Evolutionary conservation across 805 yeast species (phyloP).

Genomic region (Peterozyma toletana): DNA sequence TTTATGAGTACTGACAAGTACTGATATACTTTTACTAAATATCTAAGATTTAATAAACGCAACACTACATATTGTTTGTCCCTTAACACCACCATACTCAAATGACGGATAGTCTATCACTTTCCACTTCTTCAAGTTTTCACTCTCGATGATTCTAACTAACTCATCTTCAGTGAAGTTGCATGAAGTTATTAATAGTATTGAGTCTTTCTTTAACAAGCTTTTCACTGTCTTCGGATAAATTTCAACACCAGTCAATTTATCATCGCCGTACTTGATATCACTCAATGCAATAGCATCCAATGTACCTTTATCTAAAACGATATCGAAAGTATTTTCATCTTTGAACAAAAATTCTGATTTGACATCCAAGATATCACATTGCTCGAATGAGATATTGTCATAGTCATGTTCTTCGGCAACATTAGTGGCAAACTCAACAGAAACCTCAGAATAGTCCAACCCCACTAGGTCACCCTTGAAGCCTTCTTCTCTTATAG

Average conservation of each 20-base stretch:
- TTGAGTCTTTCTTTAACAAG: slow-evolving; percentile 47
- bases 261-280: slow-evolving; percentile 33
- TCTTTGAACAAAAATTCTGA: slow-evolving; percentile 21
- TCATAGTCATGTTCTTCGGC: slow-evolving; percentile 31
- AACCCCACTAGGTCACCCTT: slow-evolving; percentile 61
- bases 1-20: too few relatives aligned
- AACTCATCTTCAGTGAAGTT: slow-evolving; percentile 86
- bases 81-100: slow-evolving; percentile 84
- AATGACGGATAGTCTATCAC: slow-evolving; percentile 72
- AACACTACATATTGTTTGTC: slow-evolving; percentile 81
- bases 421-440: slow-evolving; percentile 62
- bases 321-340: slow-evolving; percentile 53
- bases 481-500: slow-evolving; percentile 57
- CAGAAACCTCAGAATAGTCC: slow-evolving; percentile 82
- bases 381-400: slow-evolving; percentile 48
- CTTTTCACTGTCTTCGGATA: slow-evolving; percentile 57
- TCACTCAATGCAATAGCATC: slow-evolving; percentile 94
- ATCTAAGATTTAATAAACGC: slow-evolving; percentile 49
- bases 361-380: slow-evolving; percentile 53
- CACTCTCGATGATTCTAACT: slow-evolving; percentile 39
- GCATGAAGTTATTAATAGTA: slow-evolving; percentile 82
- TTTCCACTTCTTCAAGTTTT: slow-evolving; percentile 53
- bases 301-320: slow-evolving; percentile 90
- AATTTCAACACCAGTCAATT: slow-evolving; percentile 40
- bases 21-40: slow-evolving; percentile 2